Percentiles rank a stretch among this genome's conserved stretches.
These are phyloP conservation scores for Haematococcus lacustris DNA, from an alignment of 139 green algal genomes.

Conservation along the genomic window DNA sequence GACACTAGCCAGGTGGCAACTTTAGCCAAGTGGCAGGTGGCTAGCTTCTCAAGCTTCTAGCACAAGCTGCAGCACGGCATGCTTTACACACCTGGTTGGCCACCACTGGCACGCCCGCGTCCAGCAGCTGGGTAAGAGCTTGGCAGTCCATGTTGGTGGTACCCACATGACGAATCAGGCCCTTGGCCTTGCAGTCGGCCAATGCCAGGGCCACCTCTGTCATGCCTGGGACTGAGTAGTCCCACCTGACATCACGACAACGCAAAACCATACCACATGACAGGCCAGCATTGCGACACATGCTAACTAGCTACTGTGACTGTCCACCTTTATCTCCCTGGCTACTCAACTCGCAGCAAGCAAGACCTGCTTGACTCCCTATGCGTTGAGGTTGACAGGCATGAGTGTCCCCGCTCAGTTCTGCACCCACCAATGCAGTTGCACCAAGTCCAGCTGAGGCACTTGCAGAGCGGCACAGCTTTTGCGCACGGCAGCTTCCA, in stretches of 20 bases:
- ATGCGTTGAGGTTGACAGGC: not conserved
- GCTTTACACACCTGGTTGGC: slow-evolving; percentile 42
- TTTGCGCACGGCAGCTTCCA: slow-evolving; percentile 29
- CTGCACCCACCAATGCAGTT: slow-evolving; percentile 60
- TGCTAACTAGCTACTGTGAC: not conserved
- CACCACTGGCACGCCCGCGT: slow-evolving; percentile 47
- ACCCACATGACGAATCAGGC: slow-evolving; percentile 37
- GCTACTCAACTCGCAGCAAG: not conserved
- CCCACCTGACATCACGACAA: slow-evolving; percentile 26
- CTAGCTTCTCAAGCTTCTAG: too few species aligned
- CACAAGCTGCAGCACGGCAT: too few species aligned
- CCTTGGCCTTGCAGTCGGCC: slow-evolving; percentile 37
- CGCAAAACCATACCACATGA: not conserved
- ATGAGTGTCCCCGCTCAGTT: not conserved
- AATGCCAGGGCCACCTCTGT: slow-evolving; percentile 44
- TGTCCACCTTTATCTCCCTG: slow-evolving; percentile 8
- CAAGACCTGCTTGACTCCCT: not conserved
- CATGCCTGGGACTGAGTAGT: slow-evolving; percentile 46
- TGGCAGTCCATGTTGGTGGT: slow-evolving; percentile 62
- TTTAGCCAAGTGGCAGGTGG: too few species aligned
- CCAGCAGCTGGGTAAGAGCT: slow-evolving; percentile 44
- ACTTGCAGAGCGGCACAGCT: slow-evolving; percentile 1
- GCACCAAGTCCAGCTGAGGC: slow-evolving; percentile 54
- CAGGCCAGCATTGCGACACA: too few species aligned
- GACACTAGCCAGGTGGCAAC: too few species aligned